Conservation (phyloP, 805 yeast species). For the Candida ortonii region DNA sequence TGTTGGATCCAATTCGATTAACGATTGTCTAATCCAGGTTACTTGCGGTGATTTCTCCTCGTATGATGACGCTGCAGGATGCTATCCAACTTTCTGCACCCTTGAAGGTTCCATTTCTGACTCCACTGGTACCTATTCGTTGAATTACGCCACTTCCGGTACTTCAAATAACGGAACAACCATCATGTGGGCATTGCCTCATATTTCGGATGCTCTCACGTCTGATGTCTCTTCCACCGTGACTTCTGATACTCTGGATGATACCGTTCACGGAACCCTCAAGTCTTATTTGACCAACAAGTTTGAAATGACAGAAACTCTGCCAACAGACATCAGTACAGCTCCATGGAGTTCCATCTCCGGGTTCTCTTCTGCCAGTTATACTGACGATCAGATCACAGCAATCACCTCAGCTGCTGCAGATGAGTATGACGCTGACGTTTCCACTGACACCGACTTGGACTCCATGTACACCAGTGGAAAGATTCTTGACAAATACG, state of each 20-base stretch:
- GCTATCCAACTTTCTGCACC: constrained; percentile 49
- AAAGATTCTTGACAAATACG: constrained; percentile 83
- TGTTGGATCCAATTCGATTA: constrained; percentile 41
- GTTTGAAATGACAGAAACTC: constrained; percentile 40
- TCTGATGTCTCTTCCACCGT: constrained; percentile 26
- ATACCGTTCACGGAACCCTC: constrained; percentile 50
- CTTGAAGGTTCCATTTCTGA: constrained; percentile 42
- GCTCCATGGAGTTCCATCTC: constrained; percentile 58
- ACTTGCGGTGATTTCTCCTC: constrained; percentile 46
- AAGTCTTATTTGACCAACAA: constrained; percentile 41
- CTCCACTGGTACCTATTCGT: constrained; percentile 38
- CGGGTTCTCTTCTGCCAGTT: constrained; percentile 26
- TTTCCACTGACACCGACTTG: constrained; percentile 41
- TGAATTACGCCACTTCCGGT: constrained; percentile 45
- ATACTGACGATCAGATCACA: constrained; percentile 18
- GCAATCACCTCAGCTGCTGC: constrained; percentile 34
- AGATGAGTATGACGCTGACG: constrained; percentile 40
- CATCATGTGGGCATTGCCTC: constrained; percentile 52
- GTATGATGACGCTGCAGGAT: constrained; percentile 64
- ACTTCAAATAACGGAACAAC: constrained; percentile 41
- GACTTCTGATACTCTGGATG: constrained; percentile 40
- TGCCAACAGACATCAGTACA: constrained; percentile 41
- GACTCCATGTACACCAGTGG: constrained; percentile 73
- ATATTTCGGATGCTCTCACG: constrained; percentile 42
- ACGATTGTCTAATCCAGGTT: constrained; percentile 57